phyloP scores from a whole-genome alignment of 192 early-diverging fungal genomes.

The Coemansia brasiliensis region DNA sequence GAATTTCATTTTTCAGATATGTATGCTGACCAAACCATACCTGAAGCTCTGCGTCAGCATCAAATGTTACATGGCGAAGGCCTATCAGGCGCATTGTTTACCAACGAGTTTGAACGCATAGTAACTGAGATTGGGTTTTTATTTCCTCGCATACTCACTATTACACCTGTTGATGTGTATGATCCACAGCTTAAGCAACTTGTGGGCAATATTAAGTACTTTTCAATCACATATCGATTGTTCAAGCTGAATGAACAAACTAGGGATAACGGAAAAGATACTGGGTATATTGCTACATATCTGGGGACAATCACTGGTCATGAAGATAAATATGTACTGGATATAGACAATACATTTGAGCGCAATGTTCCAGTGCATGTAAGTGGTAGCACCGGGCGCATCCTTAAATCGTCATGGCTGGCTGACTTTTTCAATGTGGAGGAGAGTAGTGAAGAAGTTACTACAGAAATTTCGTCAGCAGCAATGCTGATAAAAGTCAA shows the following conservation, averaged over 20 bases:
- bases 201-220: constrained; percentile 35
- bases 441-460: neutral
- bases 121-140: constrained; percentile 32
- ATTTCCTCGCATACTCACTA: constrained; percentile 6
- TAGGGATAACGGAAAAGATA: neutral
- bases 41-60: constrained; percentile 22
- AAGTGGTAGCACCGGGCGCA: neutral
- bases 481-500: neutral
- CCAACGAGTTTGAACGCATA: constrained; percentile 44
- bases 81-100: constrained; percentile 40
- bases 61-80: constrained; percentile 45
- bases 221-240: constrained; percentile 43
- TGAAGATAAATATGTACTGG: constrained; percentile 15
- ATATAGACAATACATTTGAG: constrained; percentile 15
- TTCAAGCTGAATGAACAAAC: constrained; percentile 24
- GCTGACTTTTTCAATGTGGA: constrained; percentile 6
- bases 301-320: constrained; percentile 17
- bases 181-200: constrained; percentile 34
- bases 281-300: constrained; percentile 8
- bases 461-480: neutral
- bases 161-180: constrained; percentile 16
- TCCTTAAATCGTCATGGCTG: constrained; percentile 19
- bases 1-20: constrained; percentile 53
- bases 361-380: neutral
- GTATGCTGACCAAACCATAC: constrained; percentile 44